phyloP scores from a whole-genome alignment of 192 early-diverging fungal species.

The Coemansia sp. region DNA sequence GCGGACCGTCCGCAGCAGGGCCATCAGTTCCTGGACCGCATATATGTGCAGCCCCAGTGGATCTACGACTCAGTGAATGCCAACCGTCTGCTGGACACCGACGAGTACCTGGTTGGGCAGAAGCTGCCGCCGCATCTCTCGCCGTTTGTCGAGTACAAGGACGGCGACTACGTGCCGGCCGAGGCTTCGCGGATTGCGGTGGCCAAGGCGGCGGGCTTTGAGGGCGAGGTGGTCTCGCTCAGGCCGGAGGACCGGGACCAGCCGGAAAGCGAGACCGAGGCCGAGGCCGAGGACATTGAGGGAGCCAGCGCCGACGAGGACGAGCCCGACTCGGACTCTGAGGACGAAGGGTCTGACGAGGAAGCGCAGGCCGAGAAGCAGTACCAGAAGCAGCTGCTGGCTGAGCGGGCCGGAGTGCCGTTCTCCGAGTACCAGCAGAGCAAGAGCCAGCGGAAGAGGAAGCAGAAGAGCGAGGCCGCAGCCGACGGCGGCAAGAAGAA shows the following conservation, averaged over 20 bases:
- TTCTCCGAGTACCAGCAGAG: slow-evolving; percentile 45
- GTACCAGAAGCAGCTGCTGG: slow-evolving; percentile 40
- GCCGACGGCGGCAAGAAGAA: neutral
- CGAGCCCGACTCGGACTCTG: slow-evolving; percentile 50
- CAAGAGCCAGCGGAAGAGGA: slow-evolving; percentile 27
- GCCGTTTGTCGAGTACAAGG: slow-evolving; percentile 81
- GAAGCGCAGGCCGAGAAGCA: slow-evolving; percentile 38
- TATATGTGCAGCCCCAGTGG: slow-evolving; percentile 98
- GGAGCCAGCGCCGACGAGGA: slow-evolving; percentile 61
- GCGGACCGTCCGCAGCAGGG: slow-evolving; percentile 71
- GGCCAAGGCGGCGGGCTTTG: slow-evolving; percentile 40
- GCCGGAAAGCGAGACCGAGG: slow-evolving; percentile 47
- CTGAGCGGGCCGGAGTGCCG: slow-evolving; percentile 34
- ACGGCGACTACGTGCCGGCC: slow-evolving; percentile 85
- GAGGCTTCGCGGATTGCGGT: slow-evolving; percentile 42
- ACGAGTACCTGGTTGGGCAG: slow-evolving; percentile 73
- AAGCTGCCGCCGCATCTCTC: slow-evolving; percentile 85
- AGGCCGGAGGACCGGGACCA: slow-evolving; percentile 54
- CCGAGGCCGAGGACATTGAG: slow-evolving; percentile 39
- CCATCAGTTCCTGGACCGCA: slow-evolving; percentile 58
- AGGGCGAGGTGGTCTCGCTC: slow-evolving; percentile 59
- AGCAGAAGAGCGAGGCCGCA: neutral
- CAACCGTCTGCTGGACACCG: slow-evolving; percentile 56
- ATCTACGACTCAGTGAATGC: slow-evolving; percentile 91
- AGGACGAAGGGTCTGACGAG: slow-evolving; percentile 53